Evolutionary conservation across 306 rosid genomes (phyloP), one percentile per base, ranked within the genome.

Genomic region (Arachis stenosperma): DNA sequence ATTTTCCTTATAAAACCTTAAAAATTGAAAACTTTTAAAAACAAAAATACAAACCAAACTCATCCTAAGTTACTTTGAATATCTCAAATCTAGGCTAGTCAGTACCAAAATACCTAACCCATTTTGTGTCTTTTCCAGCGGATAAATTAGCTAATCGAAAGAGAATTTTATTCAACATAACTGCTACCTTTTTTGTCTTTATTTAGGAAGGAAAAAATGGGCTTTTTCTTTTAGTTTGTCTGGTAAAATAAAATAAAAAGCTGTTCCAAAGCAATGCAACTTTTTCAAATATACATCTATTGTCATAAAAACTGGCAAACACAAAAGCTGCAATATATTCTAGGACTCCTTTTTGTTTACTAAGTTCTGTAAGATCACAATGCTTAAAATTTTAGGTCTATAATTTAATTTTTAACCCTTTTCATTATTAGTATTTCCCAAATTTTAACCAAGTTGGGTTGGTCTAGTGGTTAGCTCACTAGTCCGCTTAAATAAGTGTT

Each of bases 1-100:
- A 33, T 33, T 33, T 33, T 33, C 37, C 4, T 33, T 33, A 33
- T 4, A 33, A 33, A 33, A 33, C 4, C 4, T 33, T 33, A 4
- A 33, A 33, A 33, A 33, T 33, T 2, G 37, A 33, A 33, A 33
- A 33, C 4, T 1, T 33, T 33, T 22, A 22, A 22, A 22, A 33
- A 33, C 37, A 33, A 33, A 33, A 33, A 33, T 4, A 33, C 37
- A 33, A 33, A 33, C 4, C 37, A 33, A 33, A 2, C 37, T 33
- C 37, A 33, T 33, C 3, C 55, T 50, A 59, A 61, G 54, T 53
- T 50, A 71, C 50, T 48, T 53, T 72, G 59, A 58, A 40, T 37
- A 62, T 61, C 33, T 63, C 63, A 67, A 30, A 71, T 59, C 70
- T 10, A 48, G 29, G 73, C 69, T 76, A 81, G 61, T 79, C 75